These are phyloP conservation scores for Tolypocladium paradoxum DNA, from an alignment of 2,329 filamentous ascomycete genomes.

Conservation along the genomic window DNA sequence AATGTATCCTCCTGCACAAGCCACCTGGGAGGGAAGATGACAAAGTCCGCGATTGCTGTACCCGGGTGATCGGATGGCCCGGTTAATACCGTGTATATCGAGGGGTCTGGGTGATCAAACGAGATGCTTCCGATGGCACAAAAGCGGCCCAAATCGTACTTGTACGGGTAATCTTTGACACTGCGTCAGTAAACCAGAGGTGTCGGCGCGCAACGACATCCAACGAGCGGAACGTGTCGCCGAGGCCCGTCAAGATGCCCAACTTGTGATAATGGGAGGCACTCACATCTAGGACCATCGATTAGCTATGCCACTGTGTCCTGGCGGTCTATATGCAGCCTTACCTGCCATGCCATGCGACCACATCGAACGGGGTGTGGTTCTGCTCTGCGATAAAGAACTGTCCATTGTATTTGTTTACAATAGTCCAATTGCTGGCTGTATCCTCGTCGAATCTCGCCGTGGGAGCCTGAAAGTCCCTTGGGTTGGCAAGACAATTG, in stretches of 20 bases:
- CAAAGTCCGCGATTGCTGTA: constrained; percentile 59
- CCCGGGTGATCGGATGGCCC: constrained; percentile 48
- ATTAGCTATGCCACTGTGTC: background rate
- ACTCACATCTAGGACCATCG: background rate
- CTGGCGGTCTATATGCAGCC: background rate
- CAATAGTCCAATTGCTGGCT: constrained; percentile 29
- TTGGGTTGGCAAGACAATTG: constrained; percentile 61
- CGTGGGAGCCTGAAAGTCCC: constrained; percentile 65
- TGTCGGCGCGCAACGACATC: background rate
- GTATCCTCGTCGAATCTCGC: constrained; percentile 50
- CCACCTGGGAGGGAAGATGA: constrained; percentile 65
- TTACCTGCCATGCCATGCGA: constrained; percentile 68
- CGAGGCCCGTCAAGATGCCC: background rate
- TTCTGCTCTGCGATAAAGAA: constrained; percentile 54
- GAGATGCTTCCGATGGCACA: constrained; percentile 62
- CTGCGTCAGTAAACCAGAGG: background rate
- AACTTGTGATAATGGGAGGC: background rate
- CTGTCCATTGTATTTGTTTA: constrained; percentile 53
- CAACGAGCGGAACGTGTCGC: background rate
- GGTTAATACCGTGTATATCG: constrained; percentile 64
- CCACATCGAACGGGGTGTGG: constrained; percentile 70
- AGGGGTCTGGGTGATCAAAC: constrained; percentile 70
- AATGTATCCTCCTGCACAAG: constrained; percentile 61
- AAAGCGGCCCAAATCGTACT: constrained; percentile 75
- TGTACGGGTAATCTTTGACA: constrained; percentile 55